Conservation (phyloP, 306 rosid species). For the Vachellia collinsii region DNA sequence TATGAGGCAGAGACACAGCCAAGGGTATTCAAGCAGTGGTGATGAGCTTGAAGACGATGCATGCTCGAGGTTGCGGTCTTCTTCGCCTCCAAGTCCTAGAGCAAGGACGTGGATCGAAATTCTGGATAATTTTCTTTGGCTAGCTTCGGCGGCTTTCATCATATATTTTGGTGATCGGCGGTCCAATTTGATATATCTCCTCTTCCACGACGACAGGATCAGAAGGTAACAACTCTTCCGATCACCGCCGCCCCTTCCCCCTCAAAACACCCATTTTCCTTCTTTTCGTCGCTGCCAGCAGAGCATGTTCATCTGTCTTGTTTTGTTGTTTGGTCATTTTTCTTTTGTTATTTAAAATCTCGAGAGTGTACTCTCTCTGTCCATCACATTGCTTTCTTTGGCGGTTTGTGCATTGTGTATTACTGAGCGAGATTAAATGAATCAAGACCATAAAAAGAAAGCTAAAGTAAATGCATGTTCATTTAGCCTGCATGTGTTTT, state of each 20-base stretch:
- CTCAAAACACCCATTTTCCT: background rate
- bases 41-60: conserved; percentile 99
- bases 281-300: background rate
- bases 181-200: conserved; percentile 79
- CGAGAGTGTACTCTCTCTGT: background rate
- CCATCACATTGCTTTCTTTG: background rate
- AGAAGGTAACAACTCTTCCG: conserved; percentile 60
- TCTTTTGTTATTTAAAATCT: too few relatives aligned
- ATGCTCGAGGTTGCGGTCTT: conserved; percentile 64
- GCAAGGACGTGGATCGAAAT: conserved; percentile 70
- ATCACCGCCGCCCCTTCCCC: background rate
- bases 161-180: conserved; percentile 82
- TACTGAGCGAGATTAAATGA: background rate
- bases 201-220: conserved; percentile 77
- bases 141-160: conserved; percentile 79
- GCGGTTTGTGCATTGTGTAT: background rate
- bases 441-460: background rate
- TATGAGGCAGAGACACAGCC: conserved; percentile 98
- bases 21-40: conserved; percentile 88
- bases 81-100: conserved; percentile 51
- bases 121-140: conserved; percentile 83
- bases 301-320: background rate
- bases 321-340: too few relatives aligned
- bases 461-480: background rate
- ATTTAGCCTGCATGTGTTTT: background rate